Evolutionary conservation across 2,329 filamentous ascomycete species (phyloP).

Genomic region (Penicillium brevicompactum): DNA sequence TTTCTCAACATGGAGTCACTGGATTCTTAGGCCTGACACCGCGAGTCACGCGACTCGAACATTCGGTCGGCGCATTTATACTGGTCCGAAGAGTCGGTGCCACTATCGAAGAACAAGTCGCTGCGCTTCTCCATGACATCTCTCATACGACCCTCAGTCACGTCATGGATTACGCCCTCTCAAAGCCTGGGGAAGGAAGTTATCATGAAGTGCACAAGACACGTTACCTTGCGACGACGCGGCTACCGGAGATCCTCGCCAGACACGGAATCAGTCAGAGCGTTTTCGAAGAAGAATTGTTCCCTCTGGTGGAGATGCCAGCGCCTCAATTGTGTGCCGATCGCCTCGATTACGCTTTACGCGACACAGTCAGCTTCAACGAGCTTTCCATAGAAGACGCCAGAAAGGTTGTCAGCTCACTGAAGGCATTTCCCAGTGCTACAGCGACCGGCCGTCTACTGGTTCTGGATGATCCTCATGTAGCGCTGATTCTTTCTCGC

Average conservation of each 20-base stretch:
- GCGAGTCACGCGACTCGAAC: constrained; percentile 42
- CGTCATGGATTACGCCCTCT: constrained; percentile 43
- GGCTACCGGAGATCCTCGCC: constrained; percentile 36
- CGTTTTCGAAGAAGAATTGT: constrained; percentile 41
- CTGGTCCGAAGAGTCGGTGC: constrained; percentile 41
- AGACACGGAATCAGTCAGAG: constrained; percentile 34
- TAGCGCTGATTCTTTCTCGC: constrained; percentile 35
- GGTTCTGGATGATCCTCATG: constrained; percentile 30
- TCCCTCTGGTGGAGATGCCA: constrained; percentile 41
- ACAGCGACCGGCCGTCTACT: constrained; percentile 31
- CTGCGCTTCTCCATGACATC: constrained; percentile 44
- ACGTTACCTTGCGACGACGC: constrained; percentile 37
- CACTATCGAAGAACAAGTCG: constrained; percentile 40
- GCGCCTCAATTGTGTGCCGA: constrained; percentile 45
- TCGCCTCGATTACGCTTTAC: constrained; percentile 44
- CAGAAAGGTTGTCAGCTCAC: constrained; percentile 23
- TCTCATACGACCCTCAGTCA: constrained; percentile 46
- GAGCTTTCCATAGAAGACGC: constrained; percentile 36
- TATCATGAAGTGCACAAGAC: constrained; percentile 46
- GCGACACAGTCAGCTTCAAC: constrained; percentile 37
- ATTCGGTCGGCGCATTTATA: constrained; percentile 44
- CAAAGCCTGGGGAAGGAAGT: constrained; percentile 39
- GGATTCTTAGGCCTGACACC: constrained; percentile 38
- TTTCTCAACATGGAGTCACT: constrained; percentile 43
- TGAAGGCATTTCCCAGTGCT: constrained; percentile 34